Evolutionary conservation across 2,329 filamentous ascomycete genomes (phyloP), one percentile per base, ranked within the genome.

Genomic region (Periconia digitata): DNA sequence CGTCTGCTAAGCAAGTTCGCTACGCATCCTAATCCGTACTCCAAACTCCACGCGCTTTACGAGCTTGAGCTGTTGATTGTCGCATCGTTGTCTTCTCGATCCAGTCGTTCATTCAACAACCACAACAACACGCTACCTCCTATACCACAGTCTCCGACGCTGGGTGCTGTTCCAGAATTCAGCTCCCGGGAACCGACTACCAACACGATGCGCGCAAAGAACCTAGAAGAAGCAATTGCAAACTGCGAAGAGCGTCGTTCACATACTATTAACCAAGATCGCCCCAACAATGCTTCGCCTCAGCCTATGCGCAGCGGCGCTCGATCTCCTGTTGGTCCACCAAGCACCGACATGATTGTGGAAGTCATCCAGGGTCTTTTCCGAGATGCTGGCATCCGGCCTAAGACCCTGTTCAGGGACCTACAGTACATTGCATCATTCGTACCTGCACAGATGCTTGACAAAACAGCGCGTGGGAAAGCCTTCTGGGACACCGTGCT

Each of bases 401-500:
- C 76, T 4, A 69, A 70, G 48, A 74, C 74, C 4, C 71, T 79
- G 5, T 79, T 78, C 61, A 65, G 76, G 37, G 76, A 79, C 50
- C 54, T 79, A 17, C 76, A 79, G 54, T 77, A 74, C 70, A 84
- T 86, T 50, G 81, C 83, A 3, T 79, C 83, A 0, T 83, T 86
- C 52, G 76, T 85, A 3, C 80, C 83, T 1, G 74, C 77, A 5
- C 74, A 79, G 10, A 78, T 79, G 37, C 71, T 86, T 12, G 82
- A 83, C 68, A 79, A 80, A 58, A 80, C 77, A 3, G 78, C 81
- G 15, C 76, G 77, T 43, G 79, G 83, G 34, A 94, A 91, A 59
- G 90, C 92, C 0, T 97, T 97, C 68, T 89, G 91, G 82, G 90
- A 96, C 61, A 87, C 91, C 21, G 90, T 89, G 0, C 80, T 96